phyloP scores from a whole-genome alignment of 352 stramenopile species.

The Pythium rishiriense region DNA sequence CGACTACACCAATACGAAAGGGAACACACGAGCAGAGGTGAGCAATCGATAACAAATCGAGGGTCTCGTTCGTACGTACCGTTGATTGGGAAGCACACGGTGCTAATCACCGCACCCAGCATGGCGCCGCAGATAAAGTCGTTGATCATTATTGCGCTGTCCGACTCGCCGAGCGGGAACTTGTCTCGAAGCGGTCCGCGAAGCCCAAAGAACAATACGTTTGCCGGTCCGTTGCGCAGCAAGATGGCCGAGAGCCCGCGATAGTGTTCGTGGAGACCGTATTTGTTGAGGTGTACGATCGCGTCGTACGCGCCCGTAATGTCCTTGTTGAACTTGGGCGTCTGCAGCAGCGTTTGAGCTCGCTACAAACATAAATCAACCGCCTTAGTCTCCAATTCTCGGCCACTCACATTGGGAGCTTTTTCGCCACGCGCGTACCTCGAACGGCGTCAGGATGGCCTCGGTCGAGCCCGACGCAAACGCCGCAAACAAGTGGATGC shows the following conservation, averaged over 20 bases:
- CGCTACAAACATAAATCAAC: constrained; percentile 33
- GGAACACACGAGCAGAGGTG: not conserved
- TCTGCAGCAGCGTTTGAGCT: constrained; percentile 85
- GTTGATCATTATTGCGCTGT: constrained; percentile 49
- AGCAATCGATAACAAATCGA: not conserved
- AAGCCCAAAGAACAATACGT: constrained; percentile 86
- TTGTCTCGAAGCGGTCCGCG: constrained; percentile 68
- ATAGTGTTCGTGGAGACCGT: constrained; percentile 80
- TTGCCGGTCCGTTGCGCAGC: constrained; percentile 81
- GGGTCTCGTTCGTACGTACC: constrained; percentile 36
- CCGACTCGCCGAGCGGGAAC: constrained; percentile 53
- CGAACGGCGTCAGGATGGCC: constrained; percentile 82
- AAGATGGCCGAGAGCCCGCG: constrained; percentile 78
- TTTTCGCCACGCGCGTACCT: no score
- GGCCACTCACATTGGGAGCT: no score
- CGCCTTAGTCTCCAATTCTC: no score
- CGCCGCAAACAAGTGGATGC: constrained; percentile 58
- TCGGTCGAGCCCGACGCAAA: constrained; percentile 79
- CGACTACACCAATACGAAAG: constrained; percentile 39
- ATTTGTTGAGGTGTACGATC: constrained; percentile 79
- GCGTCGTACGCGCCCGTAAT: constrained; percentile 78
- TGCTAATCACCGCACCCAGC: constrained; percentile 84
- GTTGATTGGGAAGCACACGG: constrained; percentile 83
- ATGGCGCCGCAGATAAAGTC: constrained; percentile 87
- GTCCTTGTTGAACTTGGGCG: constrained; percentile 82